Evolutionary conservation across 768 basidiomycete genomes (phyloP).

Genomic region (Dentipellis sp.): DNA sequence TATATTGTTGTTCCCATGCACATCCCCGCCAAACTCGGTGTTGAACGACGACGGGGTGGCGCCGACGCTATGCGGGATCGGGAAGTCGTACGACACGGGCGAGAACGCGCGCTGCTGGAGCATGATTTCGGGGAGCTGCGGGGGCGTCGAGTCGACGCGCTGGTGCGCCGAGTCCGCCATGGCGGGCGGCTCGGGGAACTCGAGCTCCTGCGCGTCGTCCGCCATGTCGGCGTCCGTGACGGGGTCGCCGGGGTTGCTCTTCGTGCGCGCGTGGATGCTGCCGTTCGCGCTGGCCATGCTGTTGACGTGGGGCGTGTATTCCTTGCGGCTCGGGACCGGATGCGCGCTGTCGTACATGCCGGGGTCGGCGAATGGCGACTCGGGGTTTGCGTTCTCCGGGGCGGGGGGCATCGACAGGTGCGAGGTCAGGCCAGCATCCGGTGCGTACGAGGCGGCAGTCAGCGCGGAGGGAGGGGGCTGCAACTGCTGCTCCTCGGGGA

Average conservation of each 20-base stretch:
- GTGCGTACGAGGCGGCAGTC: slow-evolving; percentile 3
- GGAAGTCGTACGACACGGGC: slow-evolving; percentile 22
- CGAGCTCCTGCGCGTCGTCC: slow-evolving; percentile 9
- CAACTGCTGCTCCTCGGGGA: slow-evolving; percentile 16
- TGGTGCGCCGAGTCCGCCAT: slow-evolving; percentile 22
- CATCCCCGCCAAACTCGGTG: slow-evolving; percentile 9
- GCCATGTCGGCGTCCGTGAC: slow-evolving; percentile 18
- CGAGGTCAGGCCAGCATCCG: neutral
- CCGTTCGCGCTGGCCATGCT: no score
- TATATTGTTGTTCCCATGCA: slow-evolving; percentile 13
- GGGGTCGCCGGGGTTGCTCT: slow-evolving; percentile 15
- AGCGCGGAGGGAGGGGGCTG: neutral
- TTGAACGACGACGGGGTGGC: slow-evolving; percentile 18
- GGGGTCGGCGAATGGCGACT: slow-evolving; percentile 23
- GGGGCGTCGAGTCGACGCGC: slow-evolving; percentile 41
- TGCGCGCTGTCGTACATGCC: neutral
- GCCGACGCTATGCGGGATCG: slow-evolving; percentile 12
- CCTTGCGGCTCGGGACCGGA: neutral
- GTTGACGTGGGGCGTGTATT: no score
- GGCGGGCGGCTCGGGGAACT: slow-evolving; percentile 19
- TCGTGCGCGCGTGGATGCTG: neutral
- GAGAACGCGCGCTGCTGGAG: slow-evolving; percentile 36
- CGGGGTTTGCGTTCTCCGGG: slow-evolving; percentile 9
- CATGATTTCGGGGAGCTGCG: slow-evolving; percentile 44
- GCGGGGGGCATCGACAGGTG: neutral